A percentile compares a stretch with the other conserved stretches of the same genome.
Evolutionary conservation across 352 stramenopile genomes (phyloP).

Genomic region (Globisporangium nodosum): DNA sequence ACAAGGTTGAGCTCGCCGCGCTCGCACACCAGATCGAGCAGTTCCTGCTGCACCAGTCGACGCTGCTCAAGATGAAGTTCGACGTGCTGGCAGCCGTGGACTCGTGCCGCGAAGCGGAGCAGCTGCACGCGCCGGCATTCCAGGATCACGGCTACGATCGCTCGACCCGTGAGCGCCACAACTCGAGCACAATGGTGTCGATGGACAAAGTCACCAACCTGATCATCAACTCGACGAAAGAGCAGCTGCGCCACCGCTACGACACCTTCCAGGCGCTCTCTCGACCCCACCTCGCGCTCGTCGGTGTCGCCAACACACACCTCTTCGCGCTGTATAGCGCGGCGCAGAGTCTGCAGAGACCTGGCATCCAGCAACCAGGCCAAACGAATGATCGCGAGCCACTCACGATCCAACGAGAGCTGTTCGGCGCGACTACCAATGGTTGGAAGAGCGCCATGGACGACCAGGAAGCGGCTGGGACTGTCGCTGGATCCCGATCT

Average conservation of each 20-base stretch:
- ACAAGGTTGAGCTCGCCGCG: conserved; percentile 9
- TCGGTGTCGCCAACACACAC: conserved; percentile 22
- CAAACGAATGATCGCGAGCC: not conserved
- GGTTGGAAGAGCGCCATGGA: not conserved
- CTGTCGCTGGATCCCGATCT: not conserved
- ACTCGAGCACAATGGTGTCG: not conserved
- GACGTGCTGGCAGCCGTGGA: conserved; percentile 16
- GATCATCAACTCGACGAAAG: conserved; percentile 15
- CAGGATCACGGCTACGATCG: not conserved
- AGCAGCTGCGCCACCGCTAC: conserved; percentile 15
- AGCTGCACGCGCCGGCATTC: conserved; percentile 10
- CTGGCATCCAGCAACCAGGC: not conserved
- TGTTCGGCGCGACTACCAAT: not conserved
- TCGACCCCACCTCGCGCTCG: conserved; percentile 14
- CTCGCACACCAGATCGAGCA: conserved; percentile 18
- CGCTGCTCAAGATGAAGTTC: conserved; percentile 25
- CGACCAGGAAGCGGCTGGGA: not conserved
- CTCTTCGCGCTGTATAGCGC: conserved; percentile 28
- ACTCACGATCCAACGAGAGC: not conserved
- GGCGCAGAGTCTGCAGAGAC: conserved; percentile 13
- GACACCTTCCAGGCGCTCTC: conserved; percentile 11
- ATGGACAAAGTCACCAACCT: conserved; percentile 10
- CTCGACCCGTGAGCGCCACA: not conserved
- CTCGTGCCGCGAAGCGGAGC: conserved; percentile 9
- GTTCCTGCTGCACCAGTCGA: conserved; percentile 27